phyloP scores from a whole-genome alignment of 257 asterid genomes.

The Leptodermis oblonga region DNA sequence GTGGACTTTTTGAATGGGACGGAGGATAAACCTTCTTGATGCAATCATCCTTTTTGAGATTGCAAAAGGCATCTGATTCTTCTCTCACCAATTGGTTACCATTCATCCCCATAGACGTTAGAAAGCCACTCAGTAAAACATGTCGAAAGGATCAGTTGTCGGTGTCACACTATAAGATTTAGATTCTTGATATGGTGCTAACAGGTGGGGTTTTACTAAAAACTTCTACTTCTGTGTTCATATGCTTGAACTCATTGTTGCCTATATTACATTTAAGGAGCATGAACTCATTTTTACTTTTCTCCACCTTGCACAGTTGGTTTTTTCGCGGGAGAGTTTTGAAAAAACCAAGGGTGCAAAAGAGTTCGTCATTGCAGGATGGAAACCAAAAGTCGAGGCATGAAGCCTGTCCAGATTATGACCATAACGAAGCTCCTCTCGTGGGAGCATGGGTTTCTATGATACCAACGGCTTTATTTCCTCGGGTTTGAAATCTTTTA shows the following conservation, averaged over 20 bases:
- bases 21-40: no score
- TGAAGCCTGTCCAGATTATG: constrained; percentile 23
- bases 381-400: constrained; percentile 67
- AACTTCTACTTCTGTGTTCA: neutral
- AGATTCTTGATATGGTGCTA: no score
- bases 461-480: neutral
- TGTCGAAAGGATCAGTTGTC: no score
- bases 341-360: constrained; percentile 62
- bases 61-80: no score
- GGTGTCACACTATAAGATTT: no score
- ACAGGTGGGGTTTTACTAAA: neutral
- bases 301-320: constrained; percentile 32
- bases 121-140: no score
- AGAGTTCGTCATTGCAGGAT: constrained; percentile 64
- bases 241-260: neutral
- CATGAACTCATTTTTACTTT: neutral
- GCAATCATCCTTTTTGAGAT: no score
- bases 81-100: no score
- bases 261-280: constrained; percentile 28
- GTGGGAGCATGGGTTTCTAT: neutral
- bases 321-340: constrained; percentile 57
- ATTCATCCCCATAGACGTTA: no score
- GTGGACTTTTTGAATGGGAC: no score
- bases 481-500: no score
- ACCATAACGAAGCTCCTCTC: neutral